Conservation (phyloP, 495 filamentous ascomycete genomes). For the Penicillium coffeae region DNA sequence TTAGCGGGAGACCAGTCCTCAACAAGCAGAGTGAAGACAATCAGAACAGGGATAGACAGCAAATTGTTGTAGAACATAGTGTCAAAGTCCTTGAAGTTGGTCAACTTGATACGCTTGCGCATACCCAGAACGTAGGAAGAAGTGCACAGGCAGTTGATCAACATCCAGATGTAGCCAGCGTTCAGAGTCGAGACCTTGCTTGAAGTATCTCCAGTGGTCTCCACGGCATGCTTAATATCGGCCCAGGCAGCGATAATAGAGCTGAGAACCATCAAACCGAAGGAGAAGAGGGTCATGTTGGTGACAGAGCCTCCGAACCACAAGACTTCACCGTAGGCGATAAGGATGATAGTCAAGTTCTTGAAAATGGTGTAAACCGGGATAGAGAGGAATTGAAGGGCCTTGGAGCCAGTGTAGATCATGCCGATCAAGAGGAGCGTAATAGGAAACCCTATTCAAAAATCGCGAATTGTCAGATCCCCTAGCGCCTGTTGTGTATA, state of each 20-base stretch:
- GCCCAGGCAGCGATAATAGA: slow-evolving; percentile 96
- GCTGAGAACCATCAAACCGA: slow-evolving; percentile 95
- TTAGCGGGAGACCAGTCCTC: slow-evolving; percentile 93
- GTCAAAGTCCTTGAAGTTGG: slow-evolving; percentile 99
- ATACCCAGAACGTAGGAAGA: slow-evolving; percentile 87
- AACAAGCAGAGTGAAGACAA: slow-evolving; percentile 74
- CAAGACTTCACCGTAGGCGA: slow-evolving; percentile 96
- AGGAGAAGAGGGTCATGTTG: slow-evolving; percentile 84
- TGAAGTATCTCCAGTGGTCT: slow-evolving; percentile 57
- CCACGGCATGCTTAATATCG: slow-evolving; percentile 85
- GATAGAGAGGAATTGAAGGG: slow-evolving; percentile 93
- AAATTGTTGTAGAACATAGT: slow-evolving; percentile 99
- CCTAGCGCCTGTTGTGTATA: too few relatives aligned
- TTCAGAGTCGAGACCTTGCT: slow-evolving; percentile 84
- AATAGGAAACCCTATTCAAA: slow-evolving; percentile 83
- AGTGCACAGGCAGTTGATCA: slow-evolving; percentile 94
- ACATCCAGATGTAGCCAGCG: slow-evolving; percentile 96
- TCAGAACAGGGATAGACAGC: slow-evolving; percentile 88
- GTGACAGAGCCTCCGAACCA: slow-evolving; percentile 98
- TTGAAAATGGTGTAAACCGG: slow-evolving; percentile 99
- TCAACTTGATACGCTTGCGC: slow-evolving; percentile 98
- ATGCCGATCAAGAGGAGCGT: slow-evolving; percentile 95
- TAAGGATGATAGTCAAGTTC: slow-evolving; percentile 98
- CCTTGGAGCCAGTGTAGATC: slow-evolving; percentile 98
- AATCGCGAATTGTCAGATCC: not conserved